Base-by-base conservation (phyloP, 2,329 filamentous ascomycete species). In the Juglanconis oblonga region DNA sequence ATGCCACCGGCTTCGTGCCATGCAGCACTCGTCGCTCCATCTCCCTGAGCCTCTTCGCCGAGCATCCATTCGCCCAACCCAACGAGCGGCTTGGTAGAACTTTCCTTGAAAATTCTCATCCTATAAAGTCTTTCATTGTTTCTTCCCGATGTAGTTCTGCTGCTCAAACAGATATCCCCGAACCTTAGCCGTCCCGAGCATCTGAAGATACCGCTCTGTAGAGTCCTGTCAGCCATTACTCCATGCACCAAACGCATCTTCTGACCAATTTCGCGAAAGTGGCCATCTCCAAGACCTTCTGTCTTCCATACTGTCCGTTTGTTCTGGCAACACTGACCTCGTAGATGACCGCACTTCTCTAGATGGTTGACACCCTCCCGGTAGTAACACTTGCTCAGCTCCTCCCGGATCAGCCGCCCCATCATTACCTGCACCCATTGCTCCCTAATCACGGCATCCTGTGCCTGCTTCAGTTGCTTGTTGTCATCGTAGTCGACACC, bases 371-470 rank as follows among this genome's bases (percentile, higher is more conserved):
- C 89, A 59, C 91, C 91, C 77, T 95, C 89, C 67, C 86, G 82
- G 76, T 87, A 86, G 77, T 95, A 95, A 81, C 91, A 95, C 79
- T 92, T 94, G 76, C 87, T 83, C 79, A 95, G 80, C 80, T 95
- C 91, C 74, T 94, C 89, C 65, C 89, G 81, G 58, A 95, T 89
- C 64, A 95, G 78, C 63, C 91, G 83, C 60, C 89, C 89, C 91
- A 93, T 95, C 91, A 95, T 95, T 73, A 88, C 87, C 73, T 86
- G 87, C 62, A 95, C 90, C 91, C 91, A 95, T 79, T 95, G 91
- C 79, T 95, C 91, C 64, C 90, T 84, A 69, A 95, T 85, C 59
- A 95, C 84, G 65, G 90, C 84, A 74, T 95, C 91, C 74, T 94
- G 90, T 57, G 91, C 91, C 63, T 87, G 87, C 81, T 94, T 95